Base-by-base conservation (phyloP, 306 rosid genomes). In the Quercus berberidifolia region DNA sequence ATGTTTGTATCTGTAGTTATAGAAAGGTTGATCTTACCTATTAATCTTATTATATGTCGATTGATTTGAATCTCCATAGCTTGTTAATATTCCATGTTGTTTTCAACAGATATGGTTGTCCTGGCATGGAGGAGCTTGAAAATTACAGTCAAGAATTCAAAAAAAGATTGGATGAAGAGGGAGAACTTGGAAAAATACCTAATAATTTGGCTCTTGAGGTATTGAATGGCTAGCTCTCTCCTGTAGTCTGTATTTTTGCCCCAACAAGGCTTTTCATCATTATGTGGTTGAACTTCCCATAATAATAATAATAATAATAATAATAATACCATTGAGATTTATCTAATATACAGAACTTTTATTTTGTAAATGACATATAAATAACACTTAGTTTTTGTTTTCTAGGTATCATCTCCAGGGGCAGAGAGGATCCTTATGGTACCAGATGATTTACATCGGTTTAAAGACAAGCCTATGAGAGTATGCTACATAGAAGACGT, bases 321-420 rank as follows among this genome's bases (percentile, higher is more conserved):
- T 35, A 35, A 46, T 33, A 33, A 33, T 49, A 11, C 8, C 43
- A 4, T 69, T 63, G 46, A 78, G 73, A 73, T 30, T 38, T 75
- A 74, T 73, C 59, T 73, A 46, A 46, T 82, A 15, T 79, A 64
- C 81, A 72, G 20, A 67, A 49, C 2, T 31, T 65, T 65, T 31
- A 15, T 31, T 18, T 65, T 18, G 49, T 65, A 6, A 20, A 30
- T 63, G 6, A 3, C 19, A 18, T 65, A 84, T 52, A 38, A 35
- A 70, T 31, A 75, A 58, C 20, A 51, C 5, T 75, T 84, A 75
- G 73, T 18, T 77, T 75, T 73, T 84, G 79, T 75, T 67, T 67
- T 31, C 25, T 67, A 94, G 99, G 93, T 95, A 72, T 95, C 98
- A 71, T 88, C 96, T 83, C 97, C 98, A 0, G 98, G 98, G 62